Conservation (phyloP, 2,329 filamentous ascomycete species). For the Stagonosporopsis tanaceti region DNA sequence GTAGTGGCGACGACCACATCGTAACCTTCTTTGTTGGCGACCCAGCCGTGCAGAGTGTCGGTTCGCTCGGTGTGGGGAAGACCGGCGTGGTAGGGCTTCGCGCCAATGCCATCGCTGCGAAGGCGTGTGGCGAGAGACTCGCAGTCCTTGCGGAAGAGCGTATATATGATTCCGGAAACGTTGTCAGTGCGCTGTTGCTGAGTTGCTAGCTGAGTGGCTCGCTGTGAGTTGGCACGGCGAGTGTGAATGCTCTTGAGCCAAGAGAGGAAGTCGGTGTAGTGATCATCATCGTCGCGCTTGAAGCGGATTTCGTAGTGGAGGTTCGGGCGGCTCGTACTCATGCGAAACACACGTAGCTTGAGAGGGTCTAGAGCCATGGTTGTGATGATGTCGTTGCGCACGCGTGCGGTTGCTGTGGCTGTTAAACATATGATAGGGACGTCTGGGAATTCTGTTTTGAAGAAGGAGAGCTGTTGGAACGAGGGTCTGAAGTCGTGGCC, state of each 20-base stretch:
- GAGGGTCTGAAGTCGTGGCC: constrained; percentile 95
- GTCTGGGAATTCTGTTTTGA: constrained; percentile 79
- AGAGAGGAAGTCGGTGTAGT: constrained; percentile 74
- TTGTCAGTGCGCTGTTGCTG: constrained; percentile 63
- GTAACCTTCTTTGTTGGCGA: constrained; percentile 76
- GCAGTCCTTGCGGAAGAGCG: constrained; percentile 76
- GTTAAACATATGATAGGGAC: constrained; percentile 94
- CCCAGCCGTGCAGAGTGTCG: constrained; percentile 75
- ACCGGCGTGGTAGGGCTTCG: constrained; percentile 76
- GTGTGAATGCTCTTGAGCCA: constrained; percentile 80
- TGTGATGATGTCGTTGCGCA: constrained; percentile 81
- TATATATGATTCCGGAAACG: constrained; percentile 82
- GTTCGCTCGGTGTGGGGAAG: constrained; percentile 72
- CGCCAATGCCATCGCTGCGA: constrained; percentile 73
- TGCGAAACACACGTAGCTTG: constrained; percentile 77
- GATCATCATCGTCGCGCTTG: constrained; percentile 77
- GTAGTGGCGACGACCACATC: constrained; percentile 95
- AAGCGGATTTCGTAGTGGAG: constrained; percentile 91
- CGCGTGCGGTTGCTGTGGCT: constrained; percentile 83
- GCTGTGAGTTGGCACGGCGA: constrained; percentile 66
- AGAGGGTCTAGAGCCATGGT: constrained; percentile 73
- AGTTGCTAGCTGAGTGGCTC: constrained; percentile 66
- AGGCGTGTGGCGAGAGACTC: constrained; percentile 73
- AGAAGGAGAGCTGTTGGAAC: constrained; percentile 87
- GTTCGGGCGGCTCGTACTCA: constrained; percentile 83